Evolutionary conservation across 2,329 filamentous ascomycete species (phyloP).

Genomic region (Fusarium proliferatum): DNA sequence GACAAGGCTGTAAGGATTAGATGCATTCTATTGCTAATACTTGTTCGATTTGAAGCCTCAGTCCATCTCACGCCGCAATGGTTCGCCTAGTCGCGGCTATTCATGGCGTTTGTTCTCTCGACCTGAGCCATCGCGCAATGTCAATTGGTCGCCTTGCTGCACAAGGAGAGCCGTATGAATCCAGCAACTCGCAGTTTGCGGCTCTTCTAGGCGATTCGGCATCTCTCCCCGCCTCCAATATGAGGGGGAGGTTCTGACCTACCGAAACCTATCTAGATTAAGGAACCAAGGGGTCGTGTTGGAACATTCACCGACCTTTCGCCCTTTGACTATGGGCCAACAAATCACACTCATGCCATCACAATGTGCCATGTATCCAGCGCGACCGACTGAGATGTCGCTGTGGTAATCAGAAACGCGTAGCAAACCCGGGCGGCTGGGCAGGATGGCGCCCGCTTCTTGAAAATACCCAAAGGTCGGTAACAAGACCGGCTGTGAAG

Average conservation of each 20-base stretch:
- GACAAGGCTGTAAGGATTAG: slow-evolving; percentile 26
- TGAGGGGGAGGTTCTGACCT: background rate
- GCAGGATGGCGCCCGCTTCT: slow-evolving; percentile 3
- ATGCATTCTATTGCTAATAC: slow-evolving; percentile 37
- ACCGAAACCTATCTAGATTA: background rate
- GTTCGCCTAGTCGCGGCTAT: slow-evolving; percentile 33
- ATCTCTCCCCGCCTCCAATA: background rate
- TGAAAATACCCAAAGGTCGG: background rate
- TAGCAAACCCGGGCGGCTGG: slow-evolving; percentile 6
- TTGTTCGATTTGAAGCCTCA: slow-evolving; percentile 26
- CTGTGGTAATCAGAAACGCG: background rate
- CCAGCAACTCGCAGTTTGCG: background rate
- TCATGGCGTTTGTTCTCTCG: slow-evolving; percentile 13
- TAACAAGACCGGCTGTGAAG: background rate
- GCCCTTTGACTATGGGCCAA: slow-evolving; percentile 6
- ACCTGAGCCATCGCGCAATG: background rate
- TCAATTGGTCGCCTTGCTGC: background rate
- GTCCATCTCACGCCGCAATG: slow-evolving; percentile 20
- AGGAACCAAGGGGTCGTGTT: slow-evolving; percentile 4
- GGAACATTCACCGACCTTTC: slow-evolving; percentile 13
- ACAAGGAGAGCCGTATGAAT: background rate
- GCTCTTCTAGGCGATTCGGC: background rate
- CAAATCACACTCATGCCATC: slow-evolving; percentile 6
- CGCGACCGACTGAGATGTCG: background rate
- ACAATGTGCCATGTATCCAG: slow-evolving; percentile 2